Evolutionary conservation across 163 green algal genomes (phyloP).

Genomic region (Trebouxiophyceae sp.): DNA sequence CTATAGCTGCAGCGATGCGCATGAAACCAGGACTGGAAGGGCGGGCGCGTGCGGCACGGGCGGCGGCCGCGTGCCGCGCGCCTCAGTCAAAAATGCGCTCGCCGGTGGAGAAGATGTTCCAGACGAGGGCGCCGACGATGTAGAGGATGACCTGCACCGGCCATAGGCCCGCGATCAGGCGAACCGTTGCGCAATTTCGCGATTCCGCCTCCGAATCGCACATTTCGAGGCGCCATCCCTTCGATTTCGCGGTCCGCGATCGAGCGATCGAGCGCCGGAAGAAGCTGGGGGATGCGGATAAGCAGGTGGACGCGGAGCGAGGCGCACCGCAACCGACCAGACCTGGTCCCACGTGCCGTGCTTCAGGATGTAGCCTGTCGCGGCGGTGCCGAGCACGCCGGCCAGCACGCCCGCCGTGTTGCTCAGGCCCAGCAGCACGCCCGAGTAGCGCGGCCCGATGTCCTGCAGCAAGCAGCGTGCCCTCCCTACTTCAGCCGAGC

Average conservation of each 20-base stretch:
- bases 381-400: slow-evolving; percentile 88
- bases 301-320: not conserved
- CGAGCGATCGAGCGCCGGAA: no score
- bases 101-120: slow-evolving; percentile 84
- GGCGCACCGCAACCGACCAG: slow-evolving; percentile 67
- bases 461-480: slow-evolving; percentile 47
- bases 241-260: no score
- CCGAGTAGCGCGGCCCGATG: slow-evolving; percentile 88
- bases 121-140: slow-evolving; percentile 82
- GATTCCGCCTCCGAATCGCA: no score
- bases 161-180: not conserved
- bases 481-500: no score
- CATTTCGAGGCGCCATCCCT: no score
- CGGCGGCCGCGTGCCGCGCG: no score
- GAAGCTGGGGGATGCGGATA: no score
- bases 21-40: no score
- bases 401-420: slow-evolving; percentile 96
- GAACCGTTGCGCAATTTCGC: no score
- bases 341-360: slow-evolving; percentile 76
- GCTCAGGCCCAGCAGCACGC: slow-evolving; percentile 89
- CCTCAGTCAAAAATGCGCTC: slow-evolving; percentile 49
- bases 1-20: no score
- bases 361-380: slow-evolving; percentile 80
- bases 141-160: slow-evolving; percentile 48
- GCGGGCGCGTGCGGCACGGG: no score